Conservation (phyloP, 2,329 filamentous ascomycete species). For the Coccinonectria pachysandricola region DNA sequence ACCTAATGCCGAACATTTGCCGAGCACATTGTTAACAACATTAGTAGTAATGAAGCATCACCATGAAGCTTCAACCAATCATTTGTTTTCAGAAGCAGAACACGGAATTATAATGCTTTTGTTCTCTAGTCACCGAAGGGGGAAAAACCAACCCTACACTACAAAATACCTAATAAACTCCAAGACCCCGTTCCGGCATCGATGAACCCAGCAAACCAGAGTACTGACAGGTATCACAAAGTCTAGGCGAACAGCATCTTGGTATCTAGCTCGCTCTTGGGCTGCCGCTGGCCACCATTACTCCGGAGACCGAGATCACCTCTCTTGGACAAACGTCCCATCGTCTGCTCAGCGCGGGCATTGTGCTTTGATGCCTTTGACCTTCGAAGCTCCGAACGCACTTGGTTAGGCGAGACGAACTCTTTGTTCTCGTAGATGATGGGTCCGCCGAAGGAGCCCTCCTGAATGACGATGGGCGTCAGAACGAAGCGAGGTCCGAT, state of each 20-base stretch:
- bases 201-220: conserved; percentile 17
- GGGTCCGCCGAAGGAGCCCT: conserved; percentile 88
- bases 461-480: conserved; percentile 89
- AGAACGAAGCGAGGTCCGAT: conserved; percentile 90
- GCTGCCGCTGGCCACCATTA: conserved; percentile 50
- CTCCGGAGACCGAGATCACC: conserved; percentile 66
- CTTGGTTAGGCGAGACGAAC: conserved; percentile 92
- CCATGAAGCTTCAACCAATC: neutral
- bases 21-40: conserved; percentile 10
- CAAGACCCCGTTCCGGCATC: conserved; percentile 14
- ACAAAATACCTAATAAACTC: conserved; percentile 18
- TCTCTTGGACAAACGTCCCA: conserved; percentile 65
- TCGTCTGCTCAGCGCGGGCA: conserved; percentile 59
- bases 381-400: conserved; percentile 69
- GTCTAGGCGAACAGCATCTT: conserved; percentile 61
- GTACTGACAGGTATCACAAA: conserved; percentile 16
- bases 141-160: no score
- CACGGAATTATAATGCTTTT: no score
- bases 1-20: conserved; percentile 16
- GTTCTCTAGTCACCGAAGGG: no score
- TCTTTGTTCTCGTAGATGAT: conserved; percentile 98
- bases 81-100: no score
- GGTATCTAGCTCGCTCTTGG: conserved; percentile 64
- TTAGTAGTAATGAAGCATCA: conserved; percentile 1
- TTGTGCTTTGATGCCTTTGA: conserved; percentile 72